Base-by-base conservation (phyloP, 106 monocot genomes). In the Chionographis japonica region DNA sequence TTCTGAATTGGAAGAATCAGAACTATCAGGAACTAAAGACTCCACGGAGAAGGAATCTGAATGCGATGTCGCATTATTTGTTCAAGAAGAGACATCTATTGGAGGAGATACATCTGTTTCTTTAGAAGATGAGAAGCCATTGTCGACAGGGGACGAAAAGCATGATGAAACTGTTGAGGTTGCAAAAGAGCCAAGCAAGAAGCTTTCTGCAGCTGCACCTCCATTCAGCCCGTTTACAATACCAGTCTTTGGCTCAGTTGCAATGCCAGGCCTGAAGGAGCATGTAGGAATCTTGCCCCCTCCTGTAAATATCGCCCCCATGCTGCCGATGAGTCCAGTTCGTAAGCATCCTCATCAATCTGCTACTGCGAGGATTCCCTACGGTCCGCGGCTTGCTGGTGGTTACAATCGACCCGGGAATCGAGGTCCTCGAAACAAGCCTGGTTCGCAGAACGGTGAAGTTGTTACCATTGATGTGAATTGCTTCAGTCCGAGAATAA, bases 281-380 rank as follows among this genome's bases (percentile, higher is more conserved):
- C 79, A 88, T 54, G 82, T 81, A 49, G 89, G 89, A 66, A 77
- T 91, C 37, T 69, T 95, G 62, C 89, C 91, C 4, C 80, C 88
- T 20, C 95, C 95, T n/a, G 52, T 83, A 27, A 92, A 80, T 61
- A 65, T 86, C 13, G 75, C 84, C 12, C 91, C 82, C 0, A 84
- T 91, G 75, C 40, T 91, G 72, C 62, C 79, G 8, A 63, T 85
- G 0, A 75, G 62, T 64, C 85, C 83, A 51, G 64, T 84, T 12
- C 82, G 91, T 19, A 95, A 88, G 60, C 75, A 89, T 54, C 86
- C 83, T 49, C 92, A 95, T 56, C 94, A 91, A 27, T 95, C 89
- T 52, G 95, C 91, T 63, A 82, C 95, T 3, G 70, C 95, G 42
- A 81, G 91, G 67, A 88, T 95, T 71, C 95, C 95, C 66, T 95